These are phyloP conservation scores for Solidago caesia DNA, from an alignment of 129 eudicot species.

Conservation along the genomic window DNA sequence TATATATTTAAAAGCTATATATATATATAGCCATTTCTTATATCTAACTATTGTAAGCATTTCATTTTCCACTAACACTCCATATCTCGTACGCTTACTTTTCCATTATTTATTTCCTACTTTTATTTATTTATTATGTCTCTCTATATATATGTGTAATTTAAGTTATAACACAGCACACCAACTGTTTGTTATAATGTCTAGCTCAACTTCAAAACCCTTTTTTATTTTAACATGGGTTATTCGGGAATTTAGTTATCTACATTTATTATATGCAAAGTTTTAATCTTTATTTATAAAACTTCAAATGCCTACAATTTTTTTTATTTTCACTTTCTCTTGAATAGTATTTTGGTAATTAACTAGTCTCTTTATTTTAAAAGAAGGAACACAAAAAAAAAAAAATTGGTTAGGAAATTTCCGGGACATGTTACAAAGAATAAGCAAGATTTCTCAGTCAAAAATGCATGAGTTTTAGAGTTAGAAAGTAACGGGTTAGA, in stretches of 20 bases:
- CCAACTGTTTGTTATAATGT: slow-evolving; percentile 31
- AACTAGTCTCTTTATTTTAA: neutral
- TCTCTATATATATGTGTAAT: too few relatives aligned
- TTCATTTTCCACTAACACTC: too few relatives aligned
- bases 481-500: neutral
- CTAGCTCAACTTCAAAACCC: slow-evolving; percentile 15
- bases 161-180: slow-evolving; percentile 16
- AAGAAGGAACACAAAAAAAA: neutral
- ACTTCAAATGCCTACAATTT: neutral
- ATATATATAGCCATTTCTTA: too few relatives aligned
- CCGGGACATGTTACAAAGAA: neutral
- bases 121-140: neutral
- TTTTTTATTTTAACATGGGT: too few relatives aligned
- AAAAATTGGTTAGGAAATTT: neutral
- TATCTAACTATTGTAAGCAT: too few relatives aligned
- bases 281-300: neutral
- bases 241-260: neutral
- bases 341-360: neutral
- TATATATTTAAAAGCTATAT: too few relatives aligned
- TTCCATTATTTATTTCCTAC: neutral
- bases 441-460: neutral
- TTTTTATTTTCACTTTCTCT: neutral
- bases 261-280: neutral
- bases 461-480: neutral
- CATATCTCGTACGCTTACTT: neutral